Percentiles rank a stretch among this genome's conserved stretches.
These are phyloP conservation scores for Candida neerlandica DNA, from an alignment of 1,139 yeast species.

Conservation along the genomic window DNA sequence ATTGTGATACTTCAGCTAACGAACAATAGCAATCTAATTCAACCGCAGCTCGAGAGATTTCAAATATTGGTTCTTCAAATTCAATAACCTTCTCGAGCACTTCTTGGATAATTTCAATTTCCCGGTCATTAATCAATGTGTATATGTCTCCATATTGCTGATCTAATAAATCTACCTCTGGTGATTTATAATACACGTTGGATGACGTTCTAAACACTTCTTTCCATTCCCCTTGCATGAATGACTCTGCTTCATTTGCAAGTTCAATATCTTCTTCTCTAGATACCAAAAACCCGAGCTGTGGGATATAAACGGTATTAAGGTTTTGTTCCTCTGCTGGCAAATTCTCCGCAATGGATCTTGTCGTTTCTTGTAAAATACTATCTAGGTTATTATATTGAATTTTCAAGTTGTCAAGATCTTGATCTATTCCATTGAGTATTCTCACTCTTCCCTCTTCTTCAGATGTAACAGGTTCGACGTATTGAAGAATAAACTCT, in stretches of 20 bases:
- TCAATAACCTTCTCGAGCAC: slow-evolving; percentile 30
- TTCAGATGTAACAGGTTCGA: slow-evolving; percentile 37
- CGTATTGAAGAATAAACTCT: slow-evolving; percentile 19
- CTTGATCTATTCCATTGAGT: slow-evolving; percentile 27
- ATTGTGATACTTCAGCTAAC: slow-evolving; percentile 35
- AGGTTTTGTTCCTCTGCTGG: slow-evolving; percentile 17
- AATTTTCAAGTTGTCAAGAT: slow-evolving; percentile 31
- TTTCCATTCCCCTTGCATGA: slow-evolving; percentile 25
- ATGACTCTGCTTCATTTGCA: not conserved
- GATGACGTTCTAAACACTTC: slow-evolving; percentile 41
- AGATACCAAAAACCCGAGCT: slow-evolving; percentile 43
- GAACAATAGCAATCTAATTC: slow-evolving; percentile 42
- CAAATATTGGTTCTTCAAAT: slow-evolving; percentile 17
- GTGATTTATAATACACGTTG: slow-evolving; percentile 37
- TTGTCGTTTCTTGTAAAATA: slow-evolving; percentile 19
- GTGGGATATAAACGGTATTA: slow-evolving; percentile 47
- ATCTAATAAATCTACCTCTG: slow-evolving; percentile 32
- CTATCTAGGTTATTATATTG: slow-evolving; percentile 39
- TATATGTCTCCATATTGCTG: slow-evolving; percentile 43
- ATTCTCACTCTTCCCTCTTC: slow-evolving; percentile 32
- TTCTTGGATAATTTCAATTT: slow-evolving; percentile 40
- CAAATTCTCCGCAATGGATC: slow-evolving; percentile 16
- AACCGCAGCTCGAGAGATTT: slow-evolving; percentile 24
- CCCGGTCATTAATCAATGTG: slow-evolving; percentile 39
- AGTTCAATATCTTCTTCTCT: slow-evolving; percentile 14